These are phyloP conservation scores for Rubia yunnanensis DNA, from an alignment of 257 asterid species.

Conservation along the genomic window DNA sequence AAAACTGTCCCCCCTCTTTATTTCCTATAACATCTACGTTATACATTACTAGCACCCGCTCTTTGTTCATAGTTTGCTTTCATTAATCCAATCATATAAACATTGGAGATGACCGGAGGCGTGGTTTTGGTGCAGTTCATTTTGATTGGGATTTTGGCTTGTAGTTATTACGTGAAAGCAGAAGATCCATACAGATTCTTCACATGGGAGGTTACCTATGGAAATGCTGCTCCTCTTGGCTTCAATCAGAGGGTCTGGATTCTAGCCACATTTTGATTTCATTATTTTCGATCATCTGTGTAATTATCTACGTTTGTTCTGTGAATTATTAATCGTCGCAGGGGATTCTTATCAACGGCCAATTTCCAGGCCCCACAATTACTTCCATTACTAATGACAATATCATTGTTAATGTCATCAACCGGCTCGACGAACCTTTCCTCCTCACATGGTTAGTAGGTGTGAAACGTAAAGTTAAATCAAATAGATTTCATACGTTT, in stretches of 20 bases:
- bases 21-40: no score
- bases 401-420: conserved; percentile 39
- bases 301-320: neutral
- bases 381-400: conserved; percentile 61
- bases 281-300: neutral
- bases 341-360: conserved; percentile 76
- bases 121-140: conserved; percentile 15
- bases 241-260: conserved; percentile 49
- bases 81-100: no score
- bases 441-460: conserved; percentile 72
- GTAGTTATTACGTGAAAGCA: conserved; percentile 27
- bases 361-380: conserved; percentile 79
- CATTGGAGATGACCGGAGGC: neutral
- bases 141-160: conserved; percentile 33
- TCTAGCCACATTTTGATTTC: neutral
- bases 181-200: conserved; percentile 52
- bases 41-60: no score
- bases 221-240: conserved; percentile 62
- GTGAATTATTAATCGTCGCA: conserved; percentile 17
- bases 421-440: conserved; percentile 60
- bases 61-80: no score
- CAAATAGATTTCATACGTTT: no score
- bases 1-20: conserved; percentile 8
- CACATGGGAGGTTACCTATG: conserved; percentile 49
- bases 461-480: no score